phyloP scores from a whole-genome alignment of 305 asterid genomes.

The Solanum hybrid region DNA sequence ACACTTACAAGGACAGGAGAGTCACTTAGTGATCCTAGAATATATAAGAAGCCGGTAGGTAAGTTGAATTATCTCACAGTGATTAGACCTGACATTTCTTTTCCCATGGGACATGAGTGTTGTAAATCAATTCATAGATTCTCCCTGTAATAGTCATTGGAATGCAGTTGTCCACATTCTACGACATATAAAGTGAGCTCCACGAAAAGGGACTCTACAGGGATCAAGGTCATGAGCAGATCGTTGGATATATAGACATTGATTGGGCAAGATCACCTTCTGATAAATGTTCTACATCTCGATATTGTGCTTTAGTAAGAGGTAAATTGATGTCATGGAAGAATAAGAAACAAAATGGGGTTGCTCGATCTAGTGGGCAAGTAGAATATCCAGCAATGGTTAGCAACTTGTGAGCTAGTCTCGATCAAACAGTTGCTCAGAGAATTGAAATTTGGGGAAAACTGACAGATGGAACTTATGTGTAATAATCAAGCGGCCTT shows the following conservation, averaged over 20 bases:
- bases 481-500: background rate
- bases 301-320: background rate
- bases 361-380: background rate
- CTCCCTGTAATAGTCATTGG: background rate
- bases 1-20: background rate
- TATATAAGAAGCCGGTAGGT: background rate
- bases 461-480: background rate
- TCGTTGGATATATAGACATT: background rate
- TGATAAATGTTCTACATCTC: background rate
- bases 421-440: background rate
- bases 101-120: background rate
- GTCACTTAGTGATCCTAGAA: background rate
- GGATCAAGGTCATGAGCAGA: background rate
- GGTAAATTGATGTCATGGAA: background rate
- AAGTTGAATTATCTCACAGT: background rate
- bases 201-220: background rate
- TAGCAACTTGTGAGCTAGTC: background rate
- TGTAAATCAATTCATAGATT: background rate
- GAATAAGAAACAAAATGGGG: background rate
- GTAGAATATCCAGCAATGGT: background rate
- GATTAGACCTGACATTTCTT: background rate
- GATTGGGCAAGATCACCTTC: background rate
- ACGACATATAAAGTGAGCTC: background rate
- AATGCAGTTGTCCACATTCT: background rate
- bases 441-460: background rate